A percentile compares a stretch with the other conserved stretches of the same genome.
phyloP scores from a whole-genome alignment of 1,284 basidiomycete species.

The Mixia osmundae region DNA sequence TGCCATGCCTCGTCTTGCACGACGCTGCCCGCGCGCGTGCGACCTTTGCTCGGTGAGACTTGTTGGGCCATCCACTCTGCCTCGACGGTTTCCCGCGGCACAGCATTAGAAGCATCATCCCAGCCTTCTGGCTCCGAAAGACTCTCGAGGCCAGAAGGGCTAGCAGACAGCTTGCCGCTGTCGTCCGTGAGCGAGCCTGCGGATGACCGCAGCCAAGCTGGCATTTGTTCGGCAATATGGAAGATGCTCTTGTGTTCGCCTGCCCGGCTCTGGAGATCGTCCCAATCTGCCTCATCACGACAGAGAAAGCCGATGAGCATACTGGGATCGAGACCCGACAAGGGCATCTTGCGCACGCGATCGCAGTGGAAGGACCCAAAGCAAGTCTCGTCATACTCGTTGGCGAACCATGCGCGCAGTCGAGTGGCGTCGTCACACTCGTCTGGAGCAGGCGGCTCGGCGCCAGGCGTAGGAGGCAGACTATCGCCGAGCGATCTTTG shows the following conservation, averaged over 20 bases:
- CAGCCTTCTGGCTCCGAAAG: no score
- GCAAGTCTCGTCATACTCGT: slow-evolving; percentile 39
- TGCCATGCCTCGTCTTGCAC: no score
- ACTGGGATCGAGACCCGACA: slow-evolving; percentile 77
- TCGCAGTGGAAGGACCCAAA: slow-evolving; percentile 84
- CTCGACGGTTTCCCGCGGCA: no score
- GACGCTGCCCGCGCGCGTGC: no score
- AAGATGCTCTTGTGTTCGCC: slow-evolving; percentile 3
- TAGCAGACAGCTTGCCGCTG: no score
- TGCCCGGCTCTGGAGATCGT: slow-evolving; percentile 42
- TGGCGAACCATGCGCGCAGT: slow-evolving; percentile 35
- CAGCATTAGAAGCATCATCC: no score
- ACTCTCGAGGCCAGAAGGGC: no score
- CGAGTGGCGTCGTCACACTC: slow-evolving; percentile 21
- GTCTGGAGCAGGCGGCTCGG: slow-evolving; percentile 6
- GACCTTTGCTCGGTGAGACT: no score
- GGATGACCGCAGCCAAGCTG: slow-evolving; percentile 8
- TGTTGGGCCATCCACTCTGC: no score
- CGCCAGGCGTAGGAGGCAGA: background rate
- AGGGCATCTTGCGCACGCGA: slow-evolving; percentile 71
- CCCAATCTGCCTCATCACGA: slow-evolving; percentile 56
- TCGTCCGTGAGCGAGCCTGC: no score
- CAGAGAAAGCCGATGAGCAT: slow-evolving; percentile 89
- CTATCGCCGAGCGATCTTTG: background rate
- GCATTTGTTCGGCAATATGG: slow-evolving; percentile 7